Evolutionary conservation across 495 filamentous ascomycete genomes (phyloP).

Genomic region (Hypoxylon rickii): DNA sequence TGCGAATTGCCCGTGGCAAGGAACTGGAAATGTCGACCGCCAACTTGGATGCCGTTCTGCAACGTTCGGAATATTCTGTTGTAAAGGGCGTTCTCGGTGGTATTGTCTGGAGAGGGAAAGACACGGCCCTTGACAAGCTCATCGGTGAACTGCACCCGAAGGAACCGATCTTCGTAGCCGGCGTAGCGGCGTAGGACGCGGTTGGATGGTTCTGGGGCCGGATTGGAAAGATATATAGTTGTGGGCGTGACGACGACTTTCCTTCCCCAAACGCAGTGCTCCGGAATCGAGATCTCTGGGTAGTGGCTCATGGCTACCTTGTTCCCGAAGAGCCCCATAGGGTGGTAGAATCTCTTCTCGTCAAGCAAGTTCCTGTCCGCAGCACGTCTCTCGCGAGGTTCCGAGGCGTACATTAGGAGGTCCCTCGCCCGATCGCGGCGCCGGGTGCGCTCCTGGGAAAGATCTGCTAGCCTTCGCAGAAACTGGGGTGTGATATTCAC

Average conservation of each 20-base stretch:
- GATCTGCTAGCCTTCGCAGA: constrained; percentile 58
- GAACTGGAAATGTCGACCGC: constrained; percentile 81
- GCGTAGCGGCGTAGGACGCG: constrained; percentile 76
- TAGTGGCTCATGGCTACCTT: constrained; percentile 50
- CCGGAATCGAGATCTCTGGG: constrained; percentile 60
- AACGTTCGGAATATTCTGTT: constrained; percentile 72
- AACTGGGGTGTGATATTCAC: constrained; percentile 71
- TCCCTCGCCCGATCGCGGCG: constrained; percentile 43
- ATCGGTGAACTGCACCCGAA: constrained; percentile 91
- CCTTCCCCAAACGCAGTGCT: constrained; percentile 74
- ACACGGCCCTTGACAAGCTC: constrained; percentile 62
- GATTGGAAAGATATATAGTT: constrained; percentile 75
- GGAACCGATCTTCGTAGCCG: constrained; percentile 73
- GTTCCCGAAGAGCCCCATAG: constrained; percentile 73
- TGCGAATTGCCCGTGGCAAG: constrained; percentile 96
- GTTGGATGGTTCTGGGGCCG: constrained; percentile 84
- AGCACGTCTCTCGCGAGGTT: constrained; percentile 21
- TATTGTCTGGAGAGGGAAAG: constrained; percentile 50
- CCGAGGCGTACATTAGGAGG: constrained; percentile 46
- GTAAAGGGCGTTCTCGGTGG: constrained; percentile 71
- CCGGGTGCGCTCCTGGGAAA: constrained; percentile 37
- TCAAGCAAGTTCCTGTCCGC: constrained; percentile 23
- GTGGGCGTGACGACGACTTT: constrained; percentile 82
- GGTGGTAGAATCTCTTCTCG: constrained; percentile 65
- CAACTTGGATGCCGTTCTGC: constrained; percentile 79